These are phyloP conservation scores for Coemansia sp. DNA, from an alignment of 192 early-diverging fungal genomes.

Conservation along the genomic window DNA sequence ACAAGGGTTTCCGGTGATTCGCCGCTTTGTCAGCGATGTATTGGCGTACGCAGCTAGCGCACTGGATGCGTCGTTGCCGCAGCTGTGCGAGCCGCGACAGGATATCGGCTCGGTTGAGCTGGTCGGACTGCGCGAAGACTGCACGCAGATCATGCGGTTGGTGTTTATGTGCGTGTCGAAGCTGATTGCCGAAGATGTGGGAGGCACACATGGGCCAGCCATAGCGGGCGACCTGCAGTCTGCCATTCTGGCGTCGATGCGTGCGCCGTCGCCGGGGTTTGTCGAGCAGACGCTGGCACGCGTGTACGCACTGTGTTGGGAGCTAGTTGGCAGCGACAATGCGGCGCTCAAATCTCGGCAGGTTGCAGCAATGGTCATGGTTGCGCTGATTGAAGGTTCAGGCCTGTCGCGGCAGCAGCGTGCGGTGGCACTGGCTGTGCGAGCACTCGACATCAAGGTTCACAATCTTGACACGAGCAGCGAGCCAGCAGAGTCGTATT, in stretches of 20 bases:
- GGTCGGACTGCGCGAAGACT: slow-evolving; percentile 32
- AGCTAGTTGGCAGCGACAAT: slow-evolving; percentile 25
- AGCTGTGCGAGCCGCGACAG: slow-evolving; percentile 11
- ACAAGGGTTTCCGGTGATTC: slow-evolving; percentile 26
- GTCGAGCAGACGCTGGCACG: slow-evolving; percentile 29
- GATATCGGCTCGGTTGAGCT: slow-evolving; percentile 37
- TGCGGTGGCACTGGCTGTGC: slow-evolving; percentile 22
- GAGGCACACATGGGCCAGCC: background rate
- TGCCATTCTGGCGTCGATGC: slow-evolving; percentile 36
- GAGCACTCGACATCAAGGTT: slow-evolving; percentile 25
- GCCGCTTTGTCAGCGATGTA: slow-evolving; percentile 31
- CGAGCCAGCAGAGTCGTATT: background rate
- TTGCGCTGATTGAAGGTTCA: slow-evolving; percentile 41
- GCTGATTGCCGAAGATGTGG: slow-evolving; percentile 14
- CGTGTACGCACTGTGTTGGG: slow-evolving; percentile 37
- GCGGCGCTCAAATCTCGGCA: slow-evolving; percentile 44
- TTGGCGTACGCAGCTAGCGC: slow-evolving; percentile 22
- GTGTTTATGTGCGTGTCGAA: slow-evolving; percentile 43
- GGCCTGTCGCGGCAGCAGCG: slow-evolving; percentile 18
- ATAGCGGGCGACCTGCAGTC: slow-evolving; percentile 10
- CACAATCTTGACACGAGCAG: background rate
- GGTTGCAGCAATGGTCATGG: slow-evolving; percentile 48
- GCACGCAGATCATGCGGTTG: slow-evolving; percentile 39
- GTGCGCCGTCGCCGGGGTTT: slow-evolving; percentile 19
- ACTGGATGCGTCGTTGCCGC: slow-evolving; percentile 17